Percentiles rank a stretch among this genome's conserved stretches.
These are phyloP conservation scores for Aquilaria agallochum DNA, from an alignment of 441 rosid species.

Conservation along the genomic window DNA sequence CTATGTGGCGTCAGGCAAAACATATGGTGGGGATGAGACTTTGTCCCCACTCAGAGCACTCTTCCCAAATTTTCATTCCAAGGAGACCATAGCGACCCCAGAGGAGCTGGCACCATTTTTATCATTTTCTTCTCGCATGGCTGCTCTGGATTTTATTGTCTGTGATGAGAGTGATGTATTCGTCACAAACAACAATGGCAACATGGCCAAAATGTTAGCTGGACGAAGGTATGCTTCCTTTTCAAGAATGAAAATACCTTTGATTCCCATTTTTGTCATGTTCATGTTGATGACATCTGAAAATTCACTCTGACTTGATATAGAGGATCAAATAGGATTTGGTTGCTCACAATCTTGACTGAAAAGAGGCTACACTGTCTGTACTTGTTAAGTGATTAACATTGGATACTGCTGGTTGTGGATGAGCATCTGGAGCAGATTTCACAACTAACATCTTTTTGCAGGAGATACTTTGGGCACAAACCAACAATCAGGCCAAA, in stretches of 20 bases:
- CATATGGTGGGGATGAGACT: slow-evolving; percentile 56
- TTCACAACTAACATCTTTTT: neutral
- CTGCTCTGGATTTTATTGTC: slow-evolving; percentile 66
- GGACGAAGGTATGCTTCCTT: slow-evolving; percentile 42
- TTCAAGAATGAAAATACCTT: neutral
- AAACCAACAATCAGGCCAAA: slow-evolving; percentile 61
- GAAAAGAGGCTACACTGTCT: neutral
- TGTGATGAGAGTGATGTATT: slow-evolving; percentile 62
- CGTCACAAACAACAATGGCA: slow-evolving; percentile 64
- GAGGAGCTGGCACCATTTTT: slow-evolving; percentile 42
- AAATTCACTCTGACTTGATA: too few relatives aligned
- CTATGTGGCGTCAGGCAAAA: slow-evolving; percentile 62
- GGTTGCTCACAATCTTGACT: too few relatives aligned
- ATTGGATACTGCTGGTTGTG: neutral
- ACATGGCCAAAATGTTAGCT: slow-evolving; percentile 67
- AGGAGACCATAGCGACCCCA: slow-evolving; percentile 45
- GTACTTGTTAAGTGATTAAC: neutral
- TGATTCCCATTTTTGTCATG: too few relatives aligned
- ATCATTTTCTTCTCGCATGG: slow-evolving; percentile 58
- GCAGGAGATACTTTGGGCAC: slow-evolving; percentile 66
- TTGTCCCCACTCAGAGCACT: slow-evolving; percentile 54
- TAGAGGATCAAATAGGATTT: too few relatives aligned
- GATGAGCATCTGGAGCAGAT: slow-evolving; percentile 18
- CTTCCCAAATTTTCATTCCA: slow-evolving; percentile 56
- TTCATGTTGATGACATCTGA: too few relatives aligned